A percentile compares a stretch with the other conserved stretches of the same genome.
These are phyloP conservation scores for Microdochium paspali DNA, from an alignment of 2,329 filamentous ascomycete genomes.

Conservation along the genomic window DNA sequence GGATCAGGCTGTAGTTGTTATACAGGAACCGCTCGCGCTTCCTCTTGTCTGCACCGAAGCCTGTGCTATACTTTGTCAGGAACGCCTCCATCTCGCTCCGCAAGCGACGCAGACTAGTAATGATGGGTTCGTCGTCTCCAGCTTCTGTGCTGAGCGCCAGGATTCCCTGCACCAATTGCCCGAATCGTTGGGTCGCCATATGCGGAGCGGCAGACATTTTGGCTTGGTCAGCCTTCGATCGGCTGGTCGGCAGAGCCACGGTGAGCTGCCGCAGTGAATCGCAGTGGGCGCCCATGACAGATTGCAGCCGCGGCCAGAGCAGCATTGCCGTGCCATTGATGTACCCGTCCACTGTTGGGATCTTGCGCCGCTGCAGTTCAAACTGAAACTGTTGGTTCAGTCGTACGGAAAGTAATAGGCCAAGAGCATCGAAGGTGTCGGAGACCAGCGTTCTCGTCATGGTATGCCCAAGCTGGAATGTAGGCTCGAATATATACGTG, in stretches of 20 bases:
- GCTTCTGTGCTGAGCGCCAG: slow-evolving; percentile 78
- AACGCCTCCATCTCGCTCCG: slow-evolving; percentile 78
- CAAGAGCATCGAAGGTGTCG: slow-evolving; percentile 73
- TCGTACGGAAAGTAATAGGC: slow-evolving; percentile 82
- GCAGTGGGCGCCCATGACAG: slow-evolving; percentile 87
- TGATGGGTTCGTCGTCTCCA: slow-evolving; percentile 84
- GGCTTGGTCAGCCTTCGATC: slow-evolving; percentile 40
- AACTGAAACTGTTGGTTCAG: slow-evolving; percentile 93
- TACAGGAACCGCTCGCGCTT: slow-evolving; percentile 83
- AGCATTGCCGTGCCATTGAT: slow-evolving; percentile 94
- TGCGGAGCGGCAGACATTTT: slow-evolving; percentile 76
- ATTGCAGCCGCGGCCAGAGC: slow-evolving; percentile 90
- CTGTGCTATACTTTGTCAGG: slow-evolving; percentile 65
- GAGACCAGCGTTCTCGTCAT: slow-evolving; percentile 70
- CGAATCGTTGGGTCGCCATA: slow-evolving; percentile 88
- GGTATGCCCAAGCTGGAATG: slow-evolving; percentile 71
- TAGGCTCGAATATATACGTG: slow-evolving; percentile 79
- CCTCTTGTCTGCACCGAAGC: slow-evolving; percentile 51
- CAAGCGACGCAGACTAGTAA: slow-evolving; percentile 67
- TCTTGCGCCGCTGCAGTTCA: slow-evolving; percentile 81
- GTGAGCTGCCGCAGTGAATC: slow-evolving; percentile 66
- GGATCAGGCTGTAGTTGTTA: slow-evolving; percentile 92
- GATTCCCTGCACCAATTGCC: slow-evolving; percentile 81
- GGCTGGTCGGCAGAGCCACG: slow-evolving; percentile 36
- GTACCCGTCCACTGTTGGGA: slow-evolving; percentile 82